Evolutionary conservation across 495 filamentous ascomycete species (phyloP).

Genomic region (Podospora comata): DNA sequence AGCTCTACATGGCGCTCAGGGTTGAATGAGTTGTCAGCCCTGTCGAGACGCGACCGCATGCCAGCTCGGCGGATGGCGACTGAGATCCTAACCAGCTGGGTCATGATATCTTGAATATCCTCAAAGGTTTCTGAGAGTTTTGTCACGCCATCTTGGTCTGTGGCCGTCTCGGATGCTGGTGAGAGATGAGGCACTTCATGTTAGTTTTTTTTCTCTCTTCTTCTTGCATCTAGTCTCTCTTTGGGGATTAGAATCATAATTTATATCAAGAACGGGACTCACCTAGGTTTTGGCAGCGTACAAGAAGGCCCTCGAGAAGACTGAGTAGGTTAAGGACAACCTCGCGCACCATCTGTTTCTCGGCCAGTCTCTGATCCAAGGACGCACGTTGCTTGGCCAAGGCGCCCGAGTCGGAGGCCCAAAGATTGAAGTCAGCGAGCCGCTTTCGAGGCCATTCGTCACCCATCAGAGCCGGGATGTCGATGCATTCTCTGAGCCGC

Average conservation of each 20-base stretch:
- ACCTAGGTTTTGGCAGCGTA: neutral
- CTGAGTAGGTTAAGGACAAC: neutral
- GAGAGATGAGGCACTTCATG: too few species aligned
- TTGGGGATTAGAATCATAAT: too few species aligned
- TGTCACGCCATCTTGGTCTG: neutral
- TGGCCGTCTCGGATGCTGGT: neutral
- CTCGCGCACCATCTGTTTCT: neutral
- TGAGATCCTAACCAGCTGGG: neutral
- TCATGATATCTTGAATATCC: neutral
- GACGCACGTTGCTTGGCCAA: constrained; percentile 10
- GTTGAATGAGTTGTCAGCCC: neutral
- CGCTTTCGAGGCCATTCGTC: constrained; percentile 14
- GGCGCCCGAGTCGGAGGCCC: constrained; percentile 11
- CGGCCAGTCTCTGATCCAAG: constrained; percentile 1
- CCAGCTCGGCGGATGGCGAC: neutral
- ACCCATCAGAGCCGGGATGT: neutral
- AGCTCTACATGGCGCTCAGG: neutral
- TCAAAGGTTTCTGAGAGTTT: neutral
- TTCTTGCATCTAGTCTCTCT: too few species aligned
- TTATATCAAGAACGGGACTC: neutral
- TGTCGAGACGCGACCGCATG: neutral
- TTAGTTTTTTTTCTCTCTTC: too few species aligned
- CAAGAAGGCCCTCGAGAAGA: neutral
- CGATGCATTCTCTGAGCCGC: neutral
- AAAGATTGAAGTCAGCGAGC: constrained; percentile 13